Base-by-base conservation (phyloP, 495 filamentous ascomycete genomes). In the Pyrenopolyporus hunteri region DNA sequence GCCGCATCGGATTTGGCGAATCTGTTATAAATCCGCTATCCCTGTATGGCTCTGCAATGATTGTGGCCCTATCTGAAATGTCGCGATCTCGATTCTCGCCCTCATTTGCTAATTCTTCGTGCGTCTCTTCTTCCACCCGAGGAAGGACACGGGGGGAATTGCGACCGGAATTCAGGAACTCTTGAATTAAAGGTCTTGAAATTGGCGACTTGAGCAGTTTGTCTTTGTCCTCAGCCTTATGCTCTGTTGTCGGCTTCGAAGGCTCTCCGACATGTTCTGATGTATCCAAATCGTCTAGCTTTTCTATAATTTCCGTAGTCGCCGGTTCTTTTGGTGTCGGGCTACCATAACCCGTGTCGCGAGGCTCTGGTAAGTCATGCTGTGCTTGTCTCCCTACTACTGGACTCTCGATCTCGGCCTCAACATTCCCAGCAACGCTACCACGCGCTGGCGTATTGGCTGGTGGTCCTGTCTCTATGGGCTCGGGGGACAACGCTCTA, bases 1-100 rank as follows among this genome's bases (percentile, higher is more conserved):
- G 67, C 25, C 67, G 70, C 26, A 70, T 61, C n/a, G 68, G 68
- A 44, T 71, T 70, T 22, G 80, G 76, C n/a, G 78, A 79, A 29
- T 67, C 75, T 0, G 70, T 68, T 13, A 70, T 62, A 48, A 82
- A 75, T 0, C 73, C 79, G 51, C 81, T 83, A 64, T 84, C 81
- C 16, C 80, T 66, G 60, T 82, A 76, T n/a, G 50, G 14, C 17
- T 77, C 74, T n/a, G 58, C 57, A 23, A 46, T 63, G 4, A 55
- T 46, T 32, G 46, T 28, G 2, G 35, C 50, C 58, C 56, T 53
- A 16, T 46, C 43, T 3, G 14, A 44, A 23, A 10, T 25, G 3
- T 46, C 43, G 14, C 32, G 16, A 25, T 1, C 16, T 50, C 13
- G 56, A 51, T 26, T 35, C 28, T 19, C 28, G 28, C 40, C 29